phyloP scores from a whole-genome alignment of 2,329 filamentous ascomycete genomes.

The Fusarium equiseti region DNA sequence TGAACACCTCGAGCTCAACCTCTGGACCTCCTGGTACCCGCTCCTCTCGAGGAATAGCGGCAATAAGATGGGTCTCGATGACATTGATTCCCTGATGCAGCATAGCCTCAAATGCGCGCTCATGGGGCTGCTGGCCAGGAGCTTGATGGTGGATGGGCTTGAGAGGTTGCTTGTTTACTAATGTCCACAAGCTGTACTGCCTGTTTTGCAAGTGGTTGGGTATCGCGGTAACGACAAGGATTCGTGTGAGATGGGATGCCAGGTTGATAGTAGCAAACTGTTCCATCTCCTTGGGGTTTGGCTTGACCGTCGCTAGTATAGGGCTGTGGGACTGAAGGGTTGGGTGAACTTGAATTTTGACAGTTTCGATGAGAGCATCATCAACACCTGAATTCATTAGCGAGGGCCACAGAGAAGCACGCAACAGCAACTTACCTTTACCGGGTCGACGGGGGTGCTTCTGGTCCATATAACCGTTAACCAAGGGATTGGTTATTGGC shows the following conservation, averaged over 20 bases:
- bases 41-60: slow-evolving; percentile 72
- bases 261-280: slow-evolving; percentile 80
- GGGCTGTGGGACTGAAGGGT: slow-evolving; percentile 71
- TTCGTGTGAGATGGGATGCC: slow-evolving; percentile 73
- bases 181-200: slow-evolving; percentile 81
- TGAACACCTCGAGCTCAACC: slow-evolving; percentile 83
- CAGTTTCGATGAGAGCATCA: slow-evolving; percentile 75
- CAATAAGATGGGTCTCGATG: slow-evolving; percentile 82
- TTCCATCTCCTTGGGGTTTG: slow-evolving; percentile 73
- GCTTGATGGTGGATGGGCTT: slow-evolving; percentile 60
- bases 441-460: slow-evolving; percentile 56
- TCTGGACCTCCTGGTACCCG: slow-evolving; percentile 69
- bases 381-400: slow-evolving; percentile 58
- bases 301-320: slow-evolving; percentile 72
- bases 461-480: slow-evolving; percentile 52
- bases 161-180: slow-evolving; percentile 75
- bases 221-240: slow-evolving; percentile 78
- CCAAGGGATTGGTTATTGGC: slow-evolving; percentile 47
- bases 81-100: slow-evolving; percentile 80
- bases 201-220: slow-evolving; percentile 72
- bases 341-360: slow-evolving; percentile 77
- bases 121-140: slow-evolving; percentile 67
- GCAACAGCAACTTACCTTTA: too few species aligned
- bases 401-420: neutral
- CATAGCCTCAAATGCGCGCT: slow-evolving; percentile 80